Conservation (phyloP, 768 basidiomycete species). For the Dentipellis sp. region DNA sequence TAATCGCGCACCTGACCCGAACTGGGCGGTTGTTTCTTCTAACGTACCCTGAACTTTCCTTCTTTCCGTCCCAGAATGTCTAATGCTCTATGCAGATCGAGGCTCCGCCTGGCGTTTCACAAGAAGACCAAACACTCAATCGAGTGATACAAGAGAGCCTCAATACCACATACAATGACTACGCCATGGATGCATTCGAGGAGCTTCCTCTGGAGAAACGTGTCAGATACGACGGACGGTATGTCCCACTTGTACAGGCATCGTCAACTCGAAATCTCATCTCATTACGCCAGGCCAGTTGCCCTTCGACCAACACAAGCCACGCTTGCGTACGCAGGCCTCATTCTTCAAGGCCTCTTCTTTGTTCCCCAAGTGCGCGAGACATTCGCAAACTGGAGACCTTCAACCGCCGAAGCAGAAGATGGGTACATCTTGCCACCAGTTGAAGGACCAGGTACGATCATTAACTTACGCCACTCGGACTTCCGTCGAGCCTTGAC, state of each 20-base stretch:
- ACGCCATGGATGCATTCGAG: slow-evolving; percentile 41
- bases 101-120: slow-evolving; percentile 25
- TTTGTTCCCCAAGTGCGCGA: slow-evolving; percentile 62
- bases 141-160: slow-evolving; percentile 69
- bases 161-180: slow-evolving; percentile 30
- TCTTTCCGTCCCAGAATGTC: background rate
- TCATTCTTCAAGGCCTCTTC: slow-evolving; percentile 58
- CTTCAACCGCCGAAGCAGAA: slow-evolving; percentile 4
- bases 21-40: slow-evolving; percentile 64
- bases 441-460: slow-evolving; percentile 27
- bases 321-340: slow-evolving; percentile 46
- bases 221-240: slow-evolving; percentile 52
- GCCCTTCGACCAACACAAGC: slow-evolving; percentile 51
- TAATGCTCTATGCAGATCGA: slow-evolving; percentile 9
- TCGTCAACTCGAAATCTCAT: background rate
- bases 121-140: slow-evolving; percentile 54
- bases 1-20: slow-evolving; percentile 50
- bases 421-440: slow-evolving; percentile 19
- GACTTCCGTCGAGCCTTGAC: background rate
- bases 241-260: slow-evolving; percentile 13
- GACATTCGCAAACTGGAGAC: slow-evolving; percentile 27
- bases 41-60: slow-evolving; percentile 33
- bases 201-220: slow-evolving; percentile 42
- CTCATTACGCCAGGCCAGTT: slow-evolving; percentile 44
- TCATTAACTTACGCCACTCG: background rate